These are phyloP conservation scores for Leucocoprinus birnbaumii DNA, from an alignment of 768 basidiomycete species.

Conservation along the genomic window DNA sequence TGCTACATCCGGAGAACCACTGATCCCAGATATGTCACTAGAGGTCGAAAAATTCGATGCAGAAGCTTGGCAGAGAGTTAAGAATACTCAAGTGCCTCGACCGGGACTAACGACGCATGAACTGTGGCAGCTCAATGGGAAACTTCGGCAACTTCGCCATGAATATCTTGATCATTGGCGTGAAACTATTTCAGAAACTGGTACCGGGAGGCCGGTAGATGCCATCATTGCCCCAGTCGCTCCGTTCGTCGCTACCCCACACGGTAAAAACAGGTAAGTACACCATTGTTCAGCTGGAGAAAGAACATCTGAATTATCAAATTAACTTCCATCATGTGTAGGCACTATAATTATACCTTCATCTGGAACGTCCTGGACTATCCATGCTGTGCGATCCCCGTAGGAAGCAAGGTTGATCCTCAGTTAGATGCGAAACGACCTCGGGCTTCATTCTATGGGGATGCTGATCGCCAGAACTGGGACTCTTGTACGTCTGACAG, in stretches of 20 bases:
- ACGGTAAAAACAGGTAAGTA: constrained; percentile 51
- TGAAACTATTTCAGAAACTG: constrained; percentile 44
- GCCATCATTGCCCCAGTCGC: constrained; percentile 68
- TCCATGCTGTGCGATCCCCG: constrained; percentile 58
- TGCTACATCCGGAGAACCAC: constrained; percentile 48
- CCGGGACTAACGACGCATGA: constrained; percentile 45
- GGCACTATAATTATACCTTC: constrained; percentile 53
- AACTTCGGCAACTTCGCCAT: constrained; percentile 53
- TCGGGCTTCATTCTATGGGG: constrained; percentile 42
- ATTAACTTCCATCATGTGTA: constrained; percentile 17
- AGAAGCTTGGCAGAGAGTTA: no score
- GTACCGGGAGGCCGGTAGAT: constrained; percentile 73
- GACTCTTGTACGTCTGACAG: constrained; percentile 46
- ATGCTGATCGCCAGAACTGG: constrained; percentile 45
- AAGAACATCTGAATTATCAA: constrained; percentile 5
- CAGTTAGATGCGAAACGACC: constrained; percentile 44
- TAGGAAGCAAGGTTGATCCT: constrained; percentile 53
- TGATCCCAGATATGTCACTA: constrained; percentile 45
- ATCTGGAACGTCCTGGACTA: constrained; percentile 71
- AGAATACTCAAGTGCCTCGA: constrained; percentile 10
- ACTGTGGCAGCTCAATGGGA: constrained; percentile 68
- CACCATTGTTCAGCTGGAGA: neutral
- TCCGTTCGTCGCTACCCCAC: constrained; percentile 59
- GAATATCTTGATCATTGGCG: constrained; percentile 67
- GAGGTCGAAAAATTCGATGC: constrained; percentile 11